Evolutionary conservation across 306 rosid genomes (phyloP).

Genomic region (Trifolium repens): DNA sequence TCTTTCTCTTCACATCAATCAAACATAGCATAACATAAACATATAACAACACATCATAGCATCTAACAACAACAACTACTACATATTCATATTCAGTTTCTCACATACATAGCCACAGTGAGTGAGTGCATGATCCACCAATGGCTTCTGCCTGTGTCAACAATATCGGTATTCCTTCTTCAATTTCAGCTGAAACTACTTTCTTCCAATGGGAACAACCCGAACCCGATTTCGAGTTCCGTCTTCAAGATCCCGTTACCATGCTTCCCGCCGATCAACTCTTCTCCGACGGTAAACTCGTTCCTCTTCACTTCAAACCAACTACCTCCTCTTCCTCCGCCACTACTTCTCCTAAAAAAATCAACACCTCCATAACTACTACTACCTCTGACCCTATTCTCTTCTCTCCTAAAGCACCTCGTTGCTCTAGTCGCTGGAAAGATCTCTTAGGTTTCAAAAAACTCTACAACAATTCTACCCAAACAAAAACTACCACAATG

Average conservation of each 20-base stretch:
- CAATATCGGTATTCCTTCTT: conserved; percentile 55
- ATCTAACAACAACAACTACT: not conserved
- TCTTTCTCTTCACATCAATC: not conserved
- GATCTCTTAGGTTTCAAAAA: conserved; percentile 80
- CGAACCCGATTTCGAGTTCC: conserved; percentile 78
- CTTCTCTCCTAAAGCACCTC: conserved; percentile 95
- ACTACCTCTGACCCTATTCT: conserved; percentile 58
- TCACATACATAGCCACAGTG: too few relatives aligned
- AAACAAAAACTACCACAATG: conserved; percentile 36
- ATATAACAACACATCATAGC: not conserved
- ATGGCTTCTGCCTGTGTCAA: conserved; percentile 98
- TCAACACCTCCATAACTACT: conserved; percentile 2
- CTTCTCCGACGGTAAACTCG: conserved; percentile 84
- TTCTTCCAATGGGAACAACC: conserved; percentile 68
- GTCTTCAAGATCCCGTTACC: conserved; percentile 72
- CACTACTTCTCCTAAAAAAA: not conserved
- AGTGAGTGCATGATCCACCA: conserved; percentile 37
- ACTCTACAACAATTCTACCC: conserved; percentile 52
- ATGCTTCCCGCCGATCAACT: conserved; percentile 98
- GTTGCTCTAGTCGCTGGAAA: conserved; percentile 95
- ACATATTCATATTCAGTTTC: too few relatives aligned
- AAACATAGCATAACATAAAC: not conserved
- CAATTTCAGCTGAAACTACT: conserved; percentile 62
- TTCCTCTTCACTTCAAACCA: conserved; percentile 63
- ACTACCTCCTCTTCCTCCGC: conserved; percentile 39